Evolutionary conservation across 768 basidiomycete species (phyloP).

Genomic region (Omphalotus guepiniiformis): DNA sequence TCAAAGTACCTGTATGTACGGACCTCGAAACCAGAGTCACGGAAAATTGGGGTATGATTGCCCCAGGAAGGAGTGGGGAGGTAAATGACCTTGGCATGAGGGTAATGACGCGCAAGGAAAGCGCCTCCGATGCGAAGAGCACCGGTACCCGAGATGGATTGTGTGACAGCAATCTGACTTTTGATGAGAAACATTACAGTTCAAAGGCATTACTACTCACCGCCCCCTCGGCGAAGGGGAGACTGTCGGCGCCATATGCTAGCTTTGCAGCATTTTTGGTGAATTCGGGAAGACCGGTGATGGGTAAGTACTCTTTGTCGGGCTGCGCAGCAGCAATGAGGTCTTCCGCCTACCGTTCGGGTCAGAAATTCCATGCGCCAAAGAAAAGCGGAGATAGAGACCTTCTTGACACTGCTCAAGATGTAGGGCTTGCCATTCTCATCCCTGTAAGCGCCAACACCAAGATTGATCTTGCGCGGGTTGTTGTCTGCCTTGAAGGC

Average conservation of each 20-base stretch:
- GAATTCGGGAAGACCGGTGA: conserved; percentile 86
- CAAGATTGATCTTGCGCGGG: conserved; percentile 93
- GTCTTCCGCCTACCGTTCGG: conserved; percentile 63
- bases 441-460: conserved; percentile 96
- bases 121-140: conserved; percentile 93
- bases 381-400: conserved; percentile 24
- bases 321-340: conserved; percentile 55
- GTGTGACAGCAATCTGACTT: conserved; percentile 74
- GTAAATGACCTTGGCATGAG: conserved; percentile 83
- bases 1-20: conserved; percentile 92
- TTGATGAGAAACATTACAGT: conserved; percentile 6
- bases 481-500: conserved; percentile 96
- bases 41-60: conserved; percentile 92
- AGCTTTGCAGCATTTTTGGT: conserved; percentile 84
- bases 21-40: conserved; percentile 92
- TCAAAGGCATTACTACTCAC: conserved; percentile 38
- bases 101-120: conserved; percentile 88
- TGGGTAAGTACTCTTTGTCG: conserved; percentile 97
- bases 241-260: conserved; percentile 83
- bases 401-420: conserved; percentile 85
- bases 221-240: conserved; percentile 63
- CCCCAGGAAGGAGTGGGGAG: conserved; percentile 95
- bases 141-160: conserved; percentile 97
- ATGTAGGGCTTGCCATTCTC: conserved; percentile 94
- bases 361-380: neutral